Evolutionary conservation across 768 basidiomycete genomes (phyloP).

Genomic region (Phlegmacium glaucopus): DNA sequence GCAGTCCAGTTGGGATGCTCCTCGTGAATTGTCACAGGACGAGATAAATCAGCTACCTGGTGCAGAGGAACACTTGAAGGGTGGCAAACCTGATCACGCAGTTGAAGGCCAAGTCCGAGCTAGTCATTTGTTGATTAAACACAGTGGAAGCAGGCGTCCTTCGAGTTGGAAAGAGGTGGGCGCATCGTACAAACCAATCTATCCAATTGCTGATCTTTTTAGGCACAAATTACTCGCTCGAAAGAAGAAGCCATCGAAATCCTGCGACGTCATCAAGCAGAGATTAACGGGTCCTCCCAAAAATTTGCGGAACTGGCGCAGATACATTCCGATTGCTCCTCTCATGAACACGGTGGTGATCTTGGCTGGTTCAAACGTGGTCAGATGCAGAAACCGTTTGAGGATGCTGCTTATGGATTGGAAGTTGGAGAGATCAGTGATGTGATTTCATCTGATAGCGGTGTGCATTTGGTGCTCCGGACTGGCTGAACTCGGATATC

Average conservation of each 20-base stretch:
- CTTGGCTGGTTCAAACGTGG: slow-evolving; percentile 81
- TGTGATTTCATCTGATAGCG: slow-evolving; percentile 86
- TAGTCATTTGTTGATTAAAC: slow-evolving; percentile 95
- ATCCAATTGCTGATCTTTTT: no score
- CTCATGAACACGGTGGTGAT: slow-evolving; percentile 79
- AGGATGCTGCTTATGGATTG: slow-evolving; percentile 79
- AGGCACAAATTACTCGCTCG: slow-evolving; percentile 77
- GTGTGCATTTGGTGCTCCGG: slow-evolving; percentile 90
- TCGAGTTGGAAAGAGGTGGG: slow-evolving; percentile 84
- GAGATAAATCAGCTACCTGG: slow-evolving; percentile 66
- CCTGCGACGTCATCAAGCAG: slow-evolving; percentile 56
- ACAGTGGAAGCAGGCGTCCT: slow-evolving; percentile 72
- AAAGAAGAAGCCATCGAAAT: slow-evolving; percentile 89
- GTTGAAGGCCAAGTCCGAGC: slow-evolving; percentile 70
- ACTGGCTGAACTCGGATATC: slow-evolving; percentile 51
- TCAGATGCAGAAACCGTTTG: slow-evolving; percentile 98
- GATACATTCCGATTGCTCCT: slow-evolving; percentile 85
- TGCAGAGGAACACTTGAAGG: slow-evolving; percentile 47
- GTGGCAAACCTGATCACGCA: slow-evolving; percentile 8
- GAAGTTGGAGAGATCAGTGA: slow-evolving; percentile 76
- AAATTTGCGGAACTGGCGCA: slow-evolving; percentile 78
- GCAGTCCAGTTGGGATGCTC: slow-evolving; percentile 79
- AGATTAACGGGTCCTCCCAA: slow-evolving; percentile 53
- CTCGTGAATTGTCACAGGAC: slow-evolving; percentile 55
- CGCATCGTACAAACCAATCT: no score